These are phyloP conservation scores for Septoria petroselini DNA, from an alignment of 2,329 filamentous ascomycete genomes.

Conservation along the genomic window DNA sequence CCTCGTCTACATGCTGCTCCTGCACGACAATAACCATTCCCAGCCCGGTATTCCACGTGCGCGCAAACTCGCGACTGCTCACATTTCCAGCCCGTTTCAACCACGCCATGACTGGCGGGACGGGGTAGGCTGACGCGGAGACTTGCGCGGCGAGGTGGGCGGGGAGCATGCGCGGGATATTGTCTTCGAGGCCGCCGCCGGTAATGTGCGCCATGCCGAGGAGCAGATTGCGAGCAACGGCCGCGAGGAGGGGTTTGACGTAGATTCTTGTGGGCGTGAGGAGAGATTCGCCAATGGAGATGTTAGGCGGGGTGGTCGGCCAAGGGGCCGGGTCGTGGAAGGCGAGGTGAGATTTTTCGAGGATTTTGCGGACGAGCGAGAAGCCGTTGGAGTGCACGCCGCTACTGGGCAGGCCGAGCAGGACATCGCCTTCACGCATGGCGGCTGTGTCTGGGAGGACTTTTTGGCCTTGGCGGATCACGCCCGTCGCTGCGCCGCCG, in stretches of 20 bases:
- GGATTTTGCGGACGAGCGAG: conserved; percentile 88
- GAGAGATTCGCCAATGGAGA: conserved; percentile 69
- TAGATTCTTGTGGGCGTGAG: conserved; percentile 93
- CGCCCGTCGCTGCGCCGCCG: conserved; percentile 83
- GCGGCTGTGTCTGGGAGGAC: conserved; percentile 71
- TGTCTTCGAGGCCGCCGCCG: conserved; percentile 87
- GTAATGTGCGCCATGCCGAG: conserved; percentile 98
- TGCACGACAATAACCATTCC: conserved; percentile 89
- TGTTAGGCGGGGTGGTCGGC: conserved; percentile 58
- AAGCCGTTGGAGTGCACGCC: conserved; percentile 97
- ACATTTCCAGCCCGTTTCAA: conserved; percentile 72
- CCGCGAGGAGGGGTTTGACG: conserved; percentile 66
- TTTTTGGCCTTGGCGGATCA: conserved; percentile 62
- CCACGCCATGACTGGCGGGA: conserved; percentile 82
- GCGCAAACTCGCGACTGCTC: conserved; percentile 72
- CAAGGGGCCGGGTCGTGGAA: conserved; percentile 77
- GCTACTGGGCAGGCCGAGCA: conserved; percentile 79
- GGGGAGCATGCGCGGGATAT: conserved; percentile 91
- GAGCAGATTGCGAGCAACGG: conserved; percentile 60
- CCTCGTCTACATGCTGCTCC: conserved; percentile 59
- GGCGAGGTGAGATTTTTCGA: conserved; percentile 68
- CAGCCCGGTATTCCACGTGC: conserved; percentile 91
- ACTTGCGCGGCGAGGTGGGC: conserved; percentile 73
- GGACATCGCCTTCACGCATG: conserved; percentile 79
- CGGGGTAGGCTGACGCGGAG: conserved; percentile 70